Conservation (phyloP, 805 yeast species). For the Candida hispaniensis region DNA sequence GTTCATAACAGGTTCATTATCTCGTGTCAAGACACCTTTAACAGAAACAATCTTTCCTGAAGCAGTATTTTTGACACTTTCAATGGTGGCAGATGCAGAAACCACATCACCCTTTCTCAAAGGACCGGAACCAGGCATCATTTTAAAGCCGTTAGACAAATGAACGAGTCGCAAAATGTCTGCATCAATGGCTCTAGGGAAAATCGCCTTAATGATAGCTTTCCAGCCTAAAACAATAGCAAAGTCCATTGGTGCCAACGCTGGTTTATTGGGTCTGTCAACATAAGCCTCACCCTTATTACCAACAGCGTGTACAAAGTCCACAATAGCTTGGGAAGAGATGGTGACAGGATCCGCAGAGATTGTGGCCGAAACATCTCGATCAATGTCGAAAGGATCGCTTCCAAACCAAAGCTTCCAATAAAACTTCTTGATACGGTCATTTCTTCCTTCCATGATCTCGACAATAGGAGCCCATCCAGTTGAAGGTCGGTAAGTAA, state of each 20-base stretch:
- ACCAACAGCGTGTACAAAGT: constrained; percentile 94
- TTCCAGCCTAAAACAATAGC: constrained; percentile 98
- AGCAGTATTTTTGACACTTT: constrained; percentile 80
- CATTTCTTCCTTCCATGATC: constrained; percentile 81
- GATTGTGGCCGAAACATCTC: constrained; percentile 59
- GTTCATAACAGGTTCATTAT: constrained; percentile 74
- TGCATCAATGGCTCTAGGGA: constrained; percentile 95
- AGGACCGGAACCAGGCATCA: constrained; percentile 86
- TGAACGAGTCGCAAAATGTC: constrained; percentile 90
- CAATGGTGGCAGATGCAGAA: constrained; percentile 69
- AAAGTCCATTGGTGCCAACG: constrained; percentile 97
- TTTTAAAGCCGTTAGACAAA: constrained; percentile 85
- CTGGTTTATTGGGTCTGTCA: constrained; percentile 64
- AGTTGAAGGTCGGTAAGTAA: constrained; percentile 66
- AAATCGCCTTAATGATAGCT: constrained; percentile 94
- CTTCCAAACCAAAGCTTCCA: constrained; percentile 94
- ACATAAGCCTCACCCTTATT: constrained; percentile 95
- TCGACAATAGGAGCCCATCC: constrained; percentile 96
- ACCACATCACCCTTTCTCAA: constrained; percentile 81
- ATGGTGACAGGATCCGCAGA: constrained; percentile 59
- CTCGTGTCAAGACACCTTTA: constrained; percentile 74
- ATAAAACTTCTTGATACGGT: constrained; percentile 88
- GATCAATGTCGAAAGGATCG: constrained; percentile 39
- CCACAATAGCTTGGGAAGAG: constrained; percentile 68
- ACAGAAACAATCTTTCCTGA: constrained; percentile 96